These are phyloP conservation scores for Gliomastix tumulicola DNA, from an alignment of 2,329 filamentous ascomycete species.

Conservation along the genomic window DNA sequence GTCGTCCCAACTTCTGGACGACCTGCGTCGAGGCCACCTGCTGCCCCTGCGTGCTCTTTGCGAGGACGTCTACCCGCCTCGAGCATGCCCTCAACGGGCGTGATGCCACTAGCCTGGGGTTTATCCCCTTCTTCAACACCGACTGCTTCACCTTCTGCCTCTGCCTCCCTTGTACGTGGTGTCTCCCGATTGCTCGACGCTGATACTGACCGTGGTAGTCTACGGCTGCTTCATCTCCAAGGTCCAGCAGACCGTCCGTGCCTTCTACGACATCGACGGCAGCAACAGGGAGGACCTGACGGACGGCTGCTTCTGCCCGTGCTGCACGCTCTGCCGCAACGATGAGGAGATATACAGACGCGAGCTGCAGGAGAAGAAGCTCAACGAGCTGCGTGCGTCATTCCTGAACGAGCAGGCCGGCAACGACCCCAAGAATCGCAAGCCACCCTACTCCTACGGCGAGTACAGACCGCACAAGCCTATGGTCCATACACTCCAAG, in stretches of 20 bases:
- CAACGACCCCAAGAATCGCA: slow-evolving; percentile 1
- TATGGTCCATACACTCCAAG: too few relatives aligned
- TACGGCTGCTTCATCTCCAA: slow-evolving; percentile 18
- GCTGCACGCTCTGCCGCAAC: slow-evolving; percentile 14
- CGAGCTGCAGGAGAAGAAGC: slow-evolving; percentile 9
- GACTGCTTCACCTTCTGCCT: slow-evolving; percentile 14
- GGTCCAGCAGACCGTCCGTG: slow-evolving; percentile 20
- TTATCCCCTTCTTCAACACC: slow-evolving; percentile 9
- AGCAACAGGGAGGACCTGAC: slow-evolving; percentile 11
- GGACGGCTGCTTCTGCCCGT: slow-evolving; percentile 19
- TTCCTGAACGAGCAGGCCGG: background rate
- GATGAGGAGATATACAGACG: slow-evolving; percentile 24
- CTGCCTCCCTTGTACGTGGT: slow-evolving; percentile 17
- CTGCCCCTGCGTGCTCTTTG: slow-evolving; percentile 18
- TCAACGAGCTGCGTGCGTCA: too few relatives aligned
- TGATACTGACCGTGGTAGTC: slow-evolving; percentile 12
- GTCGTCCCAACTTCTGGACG: too few relatives aligned
- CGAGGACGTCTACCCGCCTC: slow-evolving; percentile 14
- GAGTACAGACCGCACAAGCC: too few relatives aligned
- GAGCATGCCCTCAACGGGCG: slow-evolving; percentile 8
- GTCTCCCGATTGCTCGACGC: background rate
- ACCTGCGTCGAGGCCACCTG: slow-evolving; percentile 7
- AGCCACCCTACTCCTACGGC: too few relatives aligned
- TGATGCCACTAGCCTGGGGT: too few relatives aligned
- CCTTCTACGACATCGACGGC: slow-evolving; percentile 23